Base-by-base conservation (phyloP, 768 basidiomycete species). In the Phlegmacium glaucopus region DNA sequence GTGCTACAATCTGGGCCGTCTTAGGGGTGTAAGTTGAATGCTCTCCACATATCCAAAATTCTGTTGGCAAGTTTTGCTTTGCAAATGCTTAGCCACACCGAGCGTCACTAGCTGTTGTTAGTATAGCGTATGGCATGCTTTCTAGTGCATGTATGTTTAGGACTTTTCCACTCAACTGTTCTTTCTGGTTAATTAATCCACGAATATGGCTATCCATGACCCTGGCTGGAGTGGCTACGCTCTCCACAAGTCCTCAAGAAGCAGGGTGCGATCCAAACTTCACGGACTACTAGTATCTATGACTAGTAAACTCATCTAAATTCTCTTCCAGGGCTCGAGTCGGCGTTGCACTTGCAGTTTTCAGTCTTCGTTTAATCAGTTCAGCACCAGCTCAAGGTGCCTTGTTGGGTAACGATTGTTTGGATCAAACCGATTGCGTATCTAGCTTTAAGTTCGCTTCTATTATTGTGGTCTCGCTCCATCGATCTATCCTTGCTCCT, bases 81-180 rank as follows among this genome's bases (percentile, higher is more conserved):
- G n/a, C 30, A 38, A 32, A 36, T 22, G 22, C 22, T 38, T 45
- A 70, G 69, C 11, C 53, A 65, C 38, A 51, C 38, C 44, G 57
- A 1, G 63, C 51, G 0, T 61, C 65, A 9, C 55, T 74, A n/a
- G 57, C 74, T 25, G 58, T 61, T 15, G 65, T 77, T 17, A 66
- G 66, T 30, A 55, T 72, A 2, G 38, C 77, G 8, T 77, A 77
- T 45, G 75, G 76, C 0, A 54, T 76, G 17, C 64, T 69, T 29
- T 73, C 74, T 6, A 74, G 75, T 6, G 72, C 71, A 38, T 73
- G 70, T 72, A 39, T 50, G 65, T 53, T 18, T 36, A 27, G 8
- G 10, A 15, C 27, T 11, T n/a, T n/a, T n/a, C n/a, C n/a, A n/a
- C n/a, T n/a, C n/a, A n/a, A n/a, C 30, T 22, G 17, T 29, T 6